Base-by-base conservation (phyloP, 371 early-diverging fungal genomes). In the Mucor ambiguus region DNA sequence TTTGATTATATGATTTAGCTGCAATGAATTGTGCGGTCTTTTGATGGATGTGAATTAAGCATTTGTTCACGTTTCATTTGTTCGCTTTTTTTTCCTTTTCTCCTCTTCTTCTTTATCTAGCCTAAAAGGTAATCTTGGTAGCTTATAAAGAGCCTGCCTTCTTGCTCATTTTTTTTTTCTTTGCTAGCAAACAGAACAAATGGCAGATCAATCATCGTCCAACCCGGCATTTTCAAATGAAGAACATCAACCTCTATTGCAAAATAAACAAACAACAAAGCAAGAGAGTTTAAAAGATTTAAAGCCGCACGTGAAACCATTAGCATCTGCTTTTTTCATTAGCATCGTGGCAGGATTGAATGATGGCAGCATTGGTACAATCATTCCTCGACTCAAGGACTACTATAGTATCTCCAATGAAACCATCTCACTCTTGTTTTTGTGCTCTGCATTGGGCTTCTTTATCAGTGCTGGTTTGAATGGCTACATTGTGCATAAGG, bases 281-380 rank as follows among this genome's bases (percentile, higher is more conserved):
- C 20, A 37, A 61, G 72, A 71, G 41, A 57, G 58, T 4, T 56
- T 71, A 8, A 60, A 52, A 16, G 72, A 71, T 41, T 43, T 73
- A 7, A 69, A 69, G 37, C 41, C 30, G 1, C 58, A 63, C 60
- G 29, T 61, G 9, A 63, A 65, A 8, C 64, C 73, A 48, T 43
- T 73, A 10, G 14, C 56, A 0, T 22, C 67, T 38, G 58, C 67
- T 4, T 72, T 66, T 33, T 72, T 60, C 46, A 71, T 75, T n/a
- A 58, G 60, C n/a, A 61, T 72, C 3, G 56, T 75, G 20, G 69
- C 69, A 48, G 77, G 77, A 28, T 44, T 77, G 6, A 74, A 77
- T 33, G 77, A 77, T 61, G 77, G 77, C 44, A 69, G 65, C 44
- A 38, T 77, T 24, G 77, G 74, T 26, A 63, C 72, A 11, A 74